Percentiles rank a stretch among this genome's conserved stretches.
These are phyloP conservation scores for Sanghuangporus weigelae DNA, from an alignment of 1,284 basidiomycete species.

Conservation along the genomic window DNA sequence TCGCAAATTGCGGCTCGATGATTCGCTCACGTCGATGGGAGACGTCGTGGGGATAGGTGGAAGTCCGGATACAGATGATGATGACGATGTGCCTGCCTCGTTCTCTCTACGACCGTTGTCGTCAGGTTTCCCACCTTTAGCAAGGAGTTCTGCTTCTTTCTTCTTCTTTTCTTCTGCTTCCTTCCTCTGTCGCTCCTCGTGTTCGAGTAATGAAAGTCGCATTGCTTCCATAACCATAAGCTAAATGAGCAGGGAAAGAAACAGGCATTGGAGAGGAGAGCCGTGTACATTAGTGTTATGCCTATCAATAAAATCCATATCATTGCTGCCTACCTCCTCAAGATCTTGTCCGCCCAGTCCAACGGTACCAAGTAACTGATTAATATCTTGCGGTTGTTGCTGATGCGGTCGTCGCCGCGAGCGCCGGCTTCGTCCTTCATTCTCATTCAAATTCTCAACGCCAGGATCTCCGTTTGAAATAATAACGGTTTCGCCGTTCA, in stretches of 20 bases:
- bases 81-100: slow-evolving; percentile 9
- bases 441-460: slow-evolving; percentile 32
- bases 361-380: slow-evolving; percentile 59
- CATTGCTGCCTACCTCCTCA: slow-evolving; percentile 71
- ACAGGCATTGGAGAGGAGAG: not conserved
- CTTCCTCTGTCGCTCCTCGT: slow-evolving; percentile 74
- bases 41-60: slow-evolving; percentile 14
- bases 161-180: slow-evolving; percentile 55
- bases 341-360: slow-evolving; percentile 74
- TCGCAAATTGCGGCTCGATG: not conserved
- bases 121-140: slow-evolving; percentile 16
- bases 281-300: not conserved
- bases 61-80: slow-evolving; percentile 2
- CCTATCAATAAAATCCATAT: not conserved
- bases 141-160: slow-evolving; percentile 38
- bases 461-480: slow-evolving; percentile 42
- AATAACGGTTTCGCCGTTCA: slow-evolving; percentile 34
- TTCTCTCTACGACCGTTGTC: not conserved
- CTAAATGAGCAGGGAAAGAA: slow-evolving; percentile 36
- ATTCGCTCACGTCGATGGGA: slow-evolving; percentile 8
- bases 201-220: slow-evolving; percentile 90
- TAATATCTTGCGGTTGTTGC: slow-evolving; percentile 46
- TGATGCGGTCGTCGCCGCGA: slow-evolving; percentile 53
- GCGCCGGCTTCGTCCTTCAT: slow-evolving; percentile 42
- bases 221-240: slow-evolving; percentile 99